Evolutionary conservation across 345 rosid genomes (phyloP).

Genomic region (Lenwebbia sp.): DNA sequence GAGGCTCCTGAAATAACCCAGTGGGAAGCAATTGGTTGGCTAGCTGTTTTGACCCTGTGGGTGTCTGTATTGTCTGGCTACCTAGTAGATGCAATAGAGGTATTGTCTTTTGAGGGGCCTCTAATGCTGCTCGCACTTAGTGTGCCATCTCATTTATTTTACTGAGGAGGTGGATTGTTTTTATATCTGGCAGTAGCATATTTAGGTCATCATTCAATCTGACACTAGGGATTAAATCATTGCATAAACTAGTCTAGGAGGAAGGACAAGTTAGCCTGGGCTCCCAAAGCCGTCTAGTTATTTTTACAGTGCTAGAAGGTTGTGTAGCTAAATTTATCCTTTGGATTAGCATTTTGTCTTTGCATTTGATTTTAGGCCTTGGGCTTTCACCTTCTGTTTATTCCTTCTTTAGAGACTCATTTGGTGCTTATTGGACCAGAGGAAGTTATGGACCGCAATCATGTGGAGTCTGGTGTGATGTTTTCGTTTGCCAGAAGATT

Average conservation of each 20-base stretch:
- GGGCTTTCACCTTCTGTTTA: not conserved
- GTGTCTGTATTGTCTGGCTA: slow-evolving; percentile 36
- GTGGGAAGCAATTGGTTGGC: slow-evolving; percentile 36
- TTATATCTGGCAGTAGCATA: not conserved
- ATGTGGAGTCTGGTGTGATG: not conserved
- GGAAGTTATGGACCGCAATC: not conserved
- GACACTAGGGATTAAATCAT: not conserved
- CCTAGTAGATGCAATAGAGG: slow-evolving; percentile 39
- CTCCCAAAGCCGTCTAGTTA: not conserved
- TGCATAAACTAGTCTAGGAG: not conserved
- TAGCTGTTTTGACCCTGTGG: slow-evolving; percentile 25
- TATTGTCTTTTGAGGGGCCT: not conserved
- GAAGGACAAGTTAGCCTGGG: not conserved
- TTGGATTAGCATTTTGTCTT: not conserved
- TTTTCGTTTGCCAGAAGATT: not conserved
- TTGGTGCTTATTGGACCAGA: not conserved
- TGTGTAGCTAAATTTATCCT: not conserved
- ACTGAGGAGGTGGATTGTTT: not conserved
- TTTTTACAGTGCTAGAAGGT: not conserved
- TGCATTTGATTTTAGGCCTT: not conserved
- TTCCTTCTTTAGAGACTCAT: not conserved
- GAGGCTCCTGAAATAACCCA: slow-evolving; percentile 30
- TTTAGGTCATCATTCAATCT: not conserved
- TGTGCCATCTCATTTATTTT: not conserved
- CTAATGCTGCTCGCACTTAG: not conserved